These are phyloP conservation scores for Maudiozyma turicensis DNA, from an alignment of 805 yeast genomes.

Conservation along the genomic window DNA sequence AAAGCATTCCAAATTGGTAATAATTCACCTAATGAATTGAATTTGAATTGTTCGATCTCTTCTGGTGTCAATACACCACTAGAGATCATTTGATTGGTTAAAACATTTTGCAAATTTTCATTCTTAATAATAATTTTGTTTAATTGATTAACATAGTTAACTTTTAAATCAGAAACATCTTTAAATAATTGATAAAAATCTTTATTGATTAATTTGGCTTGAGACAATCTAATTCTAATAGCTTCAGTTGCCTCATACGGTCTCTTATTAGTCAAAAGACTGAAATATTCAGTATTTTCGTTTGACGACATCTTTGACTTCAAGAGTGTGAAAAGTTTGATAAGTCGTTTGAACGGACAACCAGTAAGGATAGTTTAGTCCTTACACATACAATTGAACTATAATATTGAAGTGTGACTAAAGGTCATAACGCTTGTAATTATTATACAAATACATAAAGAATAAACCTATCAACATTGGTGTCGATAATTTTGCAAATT, in stretches of 20 bases:
- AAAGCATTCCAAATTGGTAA: conserved; percentile 37
- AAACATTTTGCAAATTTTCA: conserved; percentile 28
- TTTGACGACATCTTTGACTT: conserved; percentile 9
- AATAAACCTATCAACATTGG: no score
- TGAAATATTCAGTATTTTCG: conserved; percentile 32
- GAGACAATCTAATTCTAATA: conserved; percentile 45
- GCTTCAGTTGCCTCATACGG: conserved; percentile 55
- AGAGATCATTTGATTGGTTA: conserved; percentile 27
- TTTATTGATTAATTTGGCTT: conserved; percentile 46
- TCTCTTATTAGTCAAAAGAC: conserved; percentile 30
- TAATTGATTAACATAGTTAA: conserved; percentile 39
- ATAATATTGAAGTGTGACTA: no score
- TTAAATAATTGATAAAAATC: conserved; percentile 54
- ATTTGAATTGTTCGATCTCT: conserved; percentile 40
- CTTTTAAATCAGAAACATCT: conserved; percentile 40
- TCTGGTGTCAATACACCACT: conserved; percentile 35
- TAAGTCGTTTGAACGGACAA: no score
- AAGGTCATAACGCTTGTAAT: no score
- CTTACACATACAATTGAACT: no score
- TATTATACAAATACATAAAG: no score
- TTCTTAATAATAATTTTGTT: conserved; percentile 28
- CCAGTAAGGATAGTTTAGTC: no score
- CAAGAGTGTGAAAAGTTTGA: no score
- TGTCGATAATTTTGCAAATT: no score
- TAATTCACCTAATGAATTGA: conserved; percentile 39